These are phyloP conservation scores for Xylaria arbuscula DNA, from an alignment of 2,329 filamentous ascomycete genomes.

Conservation along the genomic window DNA sequence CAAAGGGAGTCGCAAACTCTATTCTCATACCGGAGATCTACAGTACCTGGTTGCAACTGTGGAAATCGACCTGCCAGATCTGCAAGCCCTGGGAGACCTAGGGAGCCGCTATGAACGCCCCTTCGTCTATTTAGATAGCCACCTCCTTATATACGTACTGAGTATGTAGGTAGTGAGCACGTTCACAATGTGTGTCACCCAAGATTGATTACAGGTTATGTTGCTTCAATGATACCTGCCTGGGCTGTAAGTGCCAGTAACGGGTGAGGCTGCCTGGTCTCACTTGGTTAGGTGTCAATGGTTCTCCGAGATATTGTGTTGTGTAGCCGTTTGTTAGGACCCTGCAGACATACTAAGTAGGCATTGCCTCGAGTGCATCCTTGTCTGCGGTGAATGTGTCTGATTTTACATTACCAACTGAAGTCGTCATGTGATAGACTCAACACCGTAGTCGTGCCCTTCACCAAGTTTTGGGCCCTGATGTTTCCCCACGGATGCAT, in stretches of 20 bases:
- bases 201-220: not conserved
- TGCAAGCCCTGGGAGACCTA: conserved; percentile 22
- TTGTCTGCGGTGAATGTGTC: conserved; percentile 20
- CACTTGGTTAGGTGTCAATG: not conserved
- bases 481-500: conserved; percentile 26
- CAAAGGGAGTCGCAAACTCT: conserved; percentile 32
- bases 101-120: conserved; percentile 25
- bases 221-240: conserved; percentile 17
- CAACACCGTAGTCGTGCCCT: conserved; percentile 20
- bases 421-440: conserved; percentile 32
- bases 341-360: not conserved
- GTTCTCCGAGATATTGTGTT: not conserved
- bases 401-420: conserved; percentile 17
- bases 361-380: not conserved
- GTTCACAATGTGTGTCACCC: conserved; percentile 10
- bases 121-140: conserved; percentile 15
- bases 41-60: conserved; percentile 27
- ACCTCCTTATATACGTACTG: not conserved
- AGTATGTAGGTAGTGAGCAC: not conserved
- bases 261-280: not conserved
- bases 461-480: conserved; percentile 28
- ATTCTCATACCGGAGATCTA: conserved; percentile 30
- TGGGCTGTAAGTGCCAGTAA: conserved; percentile 1
- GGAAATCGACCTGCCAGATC: conserved; percentile 31
- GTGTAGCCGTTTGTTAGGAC: not conserved